Conservation (phyloP, 176 grass and related monocot species). For the Elymus sibiricus region DNA sequence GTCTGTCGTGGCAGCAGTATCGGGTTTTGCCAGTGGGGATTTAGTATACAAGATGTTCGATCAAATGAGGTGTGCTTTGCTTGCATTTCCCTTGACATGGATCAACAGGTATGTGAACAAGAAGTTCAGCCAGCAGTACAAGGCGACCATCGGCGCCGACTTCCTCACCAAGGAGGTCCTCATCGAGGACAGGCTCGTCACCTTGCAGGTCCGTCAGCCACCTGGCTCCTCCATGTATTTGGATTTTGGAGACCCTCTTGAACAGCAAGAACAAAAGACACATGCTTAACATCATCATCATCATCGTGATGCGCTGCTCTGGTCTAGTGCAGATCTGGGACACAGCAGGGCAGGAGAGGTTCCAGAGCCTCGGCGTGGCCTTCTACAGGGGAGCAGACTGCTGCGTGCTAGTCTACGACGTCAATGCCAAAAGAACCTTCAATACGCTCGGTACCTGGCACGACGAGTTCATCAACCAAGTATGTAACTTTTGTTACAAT, state of each 20-base stretch:
- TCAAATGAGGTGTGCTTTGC: background rate
- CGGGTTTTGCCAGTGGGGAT: background rate
- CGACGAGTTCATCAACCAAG: slow-evolving; percentile 95
- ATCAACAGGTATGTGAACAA: slow-evolving; percentile 89
- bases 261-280: background rate
- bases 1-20: too few species aligned
- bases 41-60: background rate
- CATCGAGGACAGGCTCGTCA: slow-evolving; percentile 85
- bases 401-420: slow-evolving; percentile 93
- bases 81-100: slow-evolving; percentile 20
- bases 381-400: slow-evolving; percentile 97
- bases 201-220: slow-evolving; percentile 56
- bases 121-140: slow-evolving; percentile 97
- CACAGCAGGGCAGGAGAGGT: slow-evolving; percentile 97
- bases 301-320: background rate
- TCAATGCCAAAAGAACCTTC: slow-evolving; percentile 76
- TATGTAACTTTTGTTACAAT: background rate
- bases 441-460: slow-evolving; percentile 86
- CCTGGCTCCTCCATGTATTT: background rate
- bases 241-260: background rate
- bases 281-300: background rate
- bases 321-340: slow-evolving; percentile 82
- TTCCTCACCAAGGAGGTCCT: slow-evolving; percentile 96
- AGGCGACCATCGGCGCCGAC: slow-evolving; percentile 97
- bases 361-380: slow-evolving; percentile 94